A percentile compares a stretch with the other conserved stretches of the same genome.
phyloP scores from a whole-genome alignment of 352 stramenopile species.

The Phytophthora podocarpi region DNA sequence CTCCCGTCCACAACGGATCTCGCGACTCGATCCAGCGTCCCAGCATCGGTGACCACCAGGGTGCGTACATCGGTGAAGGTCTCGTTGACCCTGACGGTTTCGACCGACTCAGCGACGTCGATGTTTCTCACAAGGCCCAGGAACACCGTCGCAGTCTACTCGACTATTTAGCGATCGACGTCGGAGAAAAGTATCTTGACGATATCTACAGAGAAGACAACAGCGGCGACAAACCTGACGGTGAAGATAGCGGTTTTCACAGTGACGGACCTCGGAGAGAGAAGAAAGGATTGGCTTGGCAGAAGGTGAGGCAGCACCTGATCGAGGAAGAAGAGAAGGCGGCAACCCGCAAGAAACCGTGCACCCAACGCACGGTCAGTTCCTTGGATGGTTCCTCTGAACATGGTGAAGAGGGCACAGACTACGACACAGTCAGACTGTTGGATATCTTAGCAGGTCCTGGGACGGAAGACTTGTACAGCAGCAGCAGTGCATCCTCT shows the following conservation, averaged over 20 bases:
- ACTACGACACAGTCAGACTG: constrained; percentile 34
- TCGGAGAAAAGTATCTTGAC: constrained; percentile 65
- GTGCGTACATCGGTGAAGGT: constrained; percentile 2
- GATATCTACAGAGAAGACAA: constrained; percentile 61
- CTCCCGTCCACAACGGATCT: too few species aligned
- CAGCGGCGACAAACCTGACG: constrained; percentile 7
- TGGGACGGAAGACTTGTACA: constrained; percentile 1
- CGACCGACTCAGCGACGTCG: constrained; percentile 30
- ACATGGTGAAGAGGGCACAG: constrained; percentile 14
- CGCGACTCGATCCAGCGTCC: too few species aligned
- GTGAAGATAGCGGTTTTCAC: too few species aligned
- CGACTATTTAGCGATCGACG: constrained; percentile 66
- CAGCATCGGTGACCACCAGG: not conserved
- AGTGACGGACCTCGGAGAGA: too few species aligned
- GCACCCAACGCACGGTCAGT: constrained; percentile 1
- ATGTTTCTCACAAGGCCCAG: too few species aligned
- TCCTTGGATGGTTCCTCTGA: not conserved
- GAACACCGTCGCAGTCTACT: too few species aligned
- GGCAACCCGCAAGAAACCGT: constrained; percentile 3
- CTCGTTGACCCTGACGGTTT: not conserved
- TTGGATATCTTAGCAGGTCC: constrained; percentile 36
- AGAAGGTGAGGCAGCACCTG: constrained; percentile 40
- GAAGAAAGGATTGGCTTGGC: constrained; percentile 28
- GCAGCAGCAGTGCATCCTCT: too few species aligned
- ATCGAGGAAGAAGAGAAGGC: constrained; percentile 35